Evolutionary conservation across 106 monocot genomes (phyloP).

Genomic region (Posidonia australis): DNA sequence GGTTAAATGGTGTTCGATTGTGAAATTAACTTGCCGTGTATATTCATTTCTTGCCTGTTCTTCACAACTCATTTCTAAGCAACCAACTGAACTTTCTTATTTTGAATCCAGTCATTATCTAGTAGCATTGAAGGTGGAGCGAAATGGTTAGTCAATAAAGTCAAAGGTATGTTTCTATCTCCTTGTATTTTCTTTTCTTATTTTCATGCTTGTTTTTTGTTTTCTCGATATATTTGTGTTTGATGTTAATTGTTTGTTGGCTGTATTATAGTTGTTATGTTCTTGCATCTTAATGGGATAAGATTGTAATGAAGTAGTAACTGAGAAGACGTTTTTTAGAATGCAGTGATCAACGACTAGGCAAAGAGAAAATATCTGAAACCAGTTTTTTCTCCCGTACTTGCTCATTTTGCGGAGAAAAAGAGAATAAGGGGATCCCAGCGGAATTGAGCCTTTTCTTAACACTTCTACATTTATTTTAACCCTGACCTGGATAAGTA

Average conservation of each 20-base stretch:
- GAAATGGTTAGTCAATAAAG: constrained; percentile 82
- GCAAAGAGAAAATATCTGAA: no score
- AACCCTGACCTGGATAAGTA: no score
- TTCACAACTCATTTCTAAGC: background rate
- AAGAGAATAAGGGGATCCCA: no score
- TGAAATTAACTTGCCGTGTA: no score
- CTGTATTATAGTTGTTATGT: background rate
- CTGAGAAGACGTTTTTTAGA: no score
- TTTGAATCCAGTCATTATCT: constrained; percentile 46
- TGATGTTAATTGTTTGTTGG: background rate
- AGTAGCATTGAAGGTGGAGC: constrained; percentile 59
- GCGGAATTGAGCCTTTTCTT: background rate
- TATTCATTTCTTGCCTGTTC: no score
- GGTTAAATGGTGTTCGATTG: no score
- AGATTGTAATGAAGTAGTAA: background rate
- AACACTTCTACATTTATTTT: background rate
- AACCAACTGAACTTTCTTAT: background rate
- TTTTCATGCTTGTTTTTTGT: background rate
- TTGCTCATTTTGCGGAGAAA: no score
- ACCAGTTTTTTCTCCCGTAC: no score
- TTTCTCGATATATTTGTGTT: no score
- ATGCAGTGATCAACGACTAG: no score
- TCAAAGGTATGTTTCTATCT: constrained; percentile 45
- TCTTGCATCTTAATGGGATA: background rate
- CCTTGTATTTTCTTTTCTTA: background rate